Percentiles rank a stretch among this genome's conserved stretches.
Conservation (phyloP, 306 rosid species). For the Glycine latifolia region DNA sequence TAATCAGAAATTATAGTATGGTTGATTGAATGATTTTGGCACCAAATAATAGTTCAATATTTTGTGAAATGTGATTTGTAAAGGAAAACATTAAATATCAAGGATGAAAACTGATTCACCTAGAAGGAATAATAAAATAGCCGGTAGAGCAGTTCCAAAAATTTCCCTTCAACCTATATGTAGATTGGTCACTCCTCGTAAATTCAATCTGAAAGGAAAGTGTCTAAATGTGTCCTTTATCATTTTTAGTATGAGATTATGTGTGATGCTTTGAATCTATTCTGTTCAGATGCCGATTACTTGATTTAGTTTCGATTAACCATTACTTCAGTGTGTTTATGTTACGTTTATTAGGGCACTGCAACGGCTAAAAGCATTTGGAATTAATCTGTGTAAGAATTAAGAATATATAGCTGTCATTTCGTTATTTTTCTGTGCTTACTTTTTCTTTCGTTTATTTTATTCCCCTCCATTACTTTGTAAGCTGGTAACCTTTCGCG, state of each 20-base stretch:
- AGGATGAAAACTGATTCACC: neutral
- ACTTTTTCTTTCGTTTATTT: constrained; percentile 10
- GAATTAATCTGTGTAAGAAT: constrained; percentile 32
- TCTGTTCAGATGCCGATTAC: constrained; percentile 45
- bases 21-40: too few species aligned
- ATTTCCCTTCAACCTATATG: constrained; percentile 14
- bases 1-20: too few species aligned
- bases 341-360: neutral
- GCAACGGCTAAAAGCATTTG: neutral
- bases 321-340: constrained; percentile 11
- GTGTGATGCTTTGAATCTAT: constrained; percentile 45
- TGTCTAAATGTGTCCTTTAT: constrained; percentile 21
- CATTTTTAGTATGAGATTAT: constrained; percentile 43
- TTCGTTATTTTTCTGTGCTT: constrained; percentile 31
- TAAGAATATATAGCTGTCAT: constrained; percentile 47
- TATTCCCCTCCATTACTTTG: neutral
- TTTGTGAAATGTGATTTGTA: too few species aligned
- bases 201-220: neutral
- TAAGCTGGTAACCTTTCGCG: neutral
- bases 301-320: constrained; percentile 29
- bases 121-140: constrained; percentile 23
- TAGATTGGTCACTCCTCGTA: constrained; percentile 1
- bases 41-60: too few species aligned
- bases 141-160: constrained; percentile 23
- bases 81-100: too few species aligned